Conservation (phyloP, 306 rosid species). For the Cucurbita ficifolia region DNA sequence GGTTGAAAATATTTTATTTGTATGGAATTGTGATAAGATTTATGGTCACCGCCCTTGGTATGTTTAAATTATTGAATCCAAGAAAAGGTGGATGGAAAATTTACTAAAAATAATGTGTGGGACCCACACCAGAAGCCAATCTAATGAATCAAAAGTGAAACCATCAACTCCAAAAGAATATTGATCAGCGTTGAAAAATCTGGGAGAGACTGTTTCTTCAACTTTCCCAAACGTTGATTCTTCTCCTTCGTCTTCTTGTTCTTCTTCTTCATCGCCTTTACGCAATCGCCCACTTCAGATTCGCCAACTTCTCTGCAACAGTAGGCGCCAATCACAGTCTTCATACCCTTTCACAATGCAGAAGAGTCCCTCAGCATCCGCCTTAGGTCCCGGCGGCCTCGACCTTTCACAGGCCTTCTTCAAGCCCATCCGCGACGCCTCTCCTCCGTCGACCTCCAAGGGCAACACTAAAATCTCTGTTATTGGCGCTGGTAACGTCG, state of each 20-base stretch:
- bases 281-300: not conserved
- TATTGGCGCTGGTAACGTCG: conserved; percentile 81
- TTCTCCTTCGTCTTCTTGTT: not conserved
- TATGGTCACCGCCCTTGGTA: too few relatives aligned
- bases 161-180: too few relatives aligned
- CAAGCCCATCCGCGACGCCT: conserved; percentile 34
- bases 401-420: conserved; percentile 59
- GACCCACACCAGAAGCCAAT: too few relatives aligned
- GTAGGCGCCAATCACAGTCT: not conserved
- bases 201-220: not conserved
- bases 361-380: conserved; percentile 32
- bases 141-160: too few relatives aligned
- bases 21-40: too few relatives aligned
- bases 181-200: not conserved
- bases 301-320: not conserved
- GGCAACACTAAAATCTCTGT: conserved; percentile 61
- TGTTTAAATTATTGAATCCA: too few relatives aligned
- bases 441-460: conserved; percentile 42
- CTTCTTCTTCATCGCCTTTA: not conserved
- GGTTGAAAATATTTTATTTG: too few relatives aligned
- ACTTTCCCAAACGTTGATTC: not conserved
- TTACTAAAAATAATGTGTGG: too few relatives aligned
- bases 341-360: conserved; percentile 26
- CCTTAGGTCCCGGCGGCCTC: conserved; percentile 65
- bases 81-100: too few relatives aligned